phyloP scores from a whole-genome alignment of 148 eudicot species.

The Silene uniflora region DNA sequence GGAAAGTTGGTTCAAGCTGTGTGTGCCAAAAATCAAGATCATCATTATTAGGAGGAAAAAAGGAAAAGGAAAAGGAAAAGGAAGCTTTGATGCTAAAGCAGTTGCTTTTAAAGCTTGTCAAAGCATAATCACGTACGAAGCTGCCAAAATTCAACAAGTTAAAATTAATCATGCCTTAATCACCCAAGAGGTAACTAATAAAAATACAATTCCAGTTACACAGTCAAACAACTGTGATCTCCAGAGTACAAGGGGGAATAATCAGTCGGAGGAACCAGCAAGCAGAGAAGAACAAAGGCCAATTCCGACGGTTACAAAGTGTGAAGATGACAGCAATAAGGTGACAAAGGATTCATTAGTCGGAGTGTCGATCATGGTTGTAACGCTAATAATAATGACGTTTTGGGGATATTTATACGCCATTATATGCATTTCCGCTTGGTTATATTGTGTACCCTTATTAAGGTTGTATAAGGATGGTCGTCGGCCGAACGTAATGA shows the following conservation, averaged over 20 bases:
- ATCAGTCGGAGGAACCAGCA: not conserved
- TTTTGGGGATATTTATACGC: constrained; percentile 33
- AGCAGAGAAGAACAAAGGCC: not conserved
- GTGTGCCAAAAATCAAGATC: constrained; percentile 20
- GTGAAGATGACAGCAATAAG: not conserved
- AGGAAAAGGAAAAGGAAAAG: not conserved
- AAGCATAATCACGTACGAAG: constrained; percentile 19
- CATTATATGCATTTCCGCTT: constrained; percentile 27
- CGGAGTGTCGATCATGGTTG: constrained; percentile 13
- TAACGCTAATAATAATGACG: constrained; percentile 18
- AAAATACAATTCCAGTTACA: not conserved
- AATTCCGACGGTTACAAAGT: not conserved
- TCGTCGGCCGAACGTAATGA: not conserved
- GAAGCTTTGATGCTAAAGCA: constrained; percentile 14
- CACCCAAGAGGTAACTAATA: constrained; percentile 9
- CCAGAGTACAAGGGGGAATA: not conserved
- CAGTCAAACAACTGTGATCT: too few species aligned
- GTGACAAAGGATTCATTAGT: constrained; percentile 17
- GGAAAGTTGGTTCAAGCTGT: constrained; percentile 16
- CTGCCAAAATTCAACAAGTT: constrained; percentile 14
- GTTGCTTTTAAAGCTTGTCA: constrained; percentile 6
- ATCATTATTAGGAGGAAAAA: not conserved
- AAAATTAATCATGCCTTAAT: constrained; percentile 1
- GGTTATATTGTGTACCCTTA: constrained; percentile 26
- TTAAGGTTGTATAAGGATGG: not conserved